Evolutionary conservation across 345 rosid species (phyloP), one percentile per base, ranked within the genome.

Genomic region (Adansonia digitata): DNA sequence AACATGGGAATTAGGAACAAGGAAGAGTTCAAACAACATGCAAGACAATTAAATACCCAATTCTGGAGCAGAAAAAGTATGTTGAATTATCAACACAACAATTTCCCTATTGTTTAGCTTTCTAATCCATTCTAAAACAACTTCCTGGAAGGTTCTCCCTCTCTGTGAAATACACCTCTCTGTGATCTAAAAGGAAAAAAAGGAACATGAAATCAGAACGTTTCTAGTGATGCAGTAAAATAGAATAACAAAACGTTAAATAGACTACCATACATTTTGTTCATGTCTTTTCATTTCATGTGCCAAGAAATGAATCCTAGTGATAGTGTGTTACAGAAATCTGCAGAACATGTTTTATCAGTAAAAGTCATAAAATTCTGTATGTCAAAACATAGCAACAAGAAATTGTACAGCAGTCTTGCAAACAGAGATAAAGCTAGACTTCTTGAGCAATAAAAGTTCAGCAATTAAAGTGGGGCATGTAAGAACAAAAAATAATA

Each of bases 231-330:
- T 5, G 34, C 7, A 49, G 22, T 12, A 49, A 1, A 73, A 18
- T 17, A 26, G 24, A 53, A 35, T 26, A 26, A 73, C 0, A 67
- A 57, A 22, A 42, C 24, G 17, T 24, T 18, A 27, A 5, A 73
- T 46, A 12, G 45, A 76, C 17, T 20, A 75, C 20, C 89, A 74
- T 89, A 93, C 98, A 86, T 90, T 90, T 75, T 92, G 97, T 74
- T 91, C 98, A 78, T 88, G 90, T 65, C 86, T 88, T 78, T 92
- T 91, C 83, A 75, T 88, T 79, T 89, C 97, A 81, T 94, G 98
- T 37, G 88, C 89, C 72, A 68, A 7, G 72, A 75, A 86, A 42
- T 97, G 98, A 82, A 92, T 87, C 78, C 84, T 78, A 46, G 89
- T 82, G 62, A 84, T 74, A n/a, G 78, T 69, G 61, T 85, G 91